Percentiles rank a stretch among this genome's conserved stretches.
These are phyloP conservation scores for Aspergillus bombycis DNA, from an alignment of 2,329 filamentous ascomycete species.

Conservation along the genomic window DNA sequence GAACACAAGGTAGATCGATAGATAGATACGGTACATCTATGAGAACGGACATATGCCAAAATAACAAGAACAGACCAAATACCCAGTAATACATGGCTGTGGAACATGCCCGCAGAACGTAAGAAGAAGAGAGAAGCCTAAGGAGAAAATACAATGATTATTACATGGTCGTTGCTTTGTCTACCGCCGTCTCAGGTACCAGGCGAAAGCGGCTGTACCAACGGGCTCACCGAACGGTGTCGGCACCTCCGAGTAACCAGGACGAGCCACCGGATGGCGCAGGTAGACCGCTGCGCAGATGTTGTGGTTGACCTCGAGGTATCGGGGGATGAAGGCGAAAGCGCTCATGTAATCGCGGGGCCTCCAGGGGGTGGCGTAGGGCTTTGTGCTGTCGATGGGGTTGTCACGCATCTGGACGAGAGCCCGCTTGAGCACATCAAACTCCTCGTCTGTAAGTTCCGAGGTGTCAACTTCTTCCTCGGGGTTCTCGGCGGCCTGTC, in stretches of 20 bases:
- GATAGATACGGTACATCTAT: constrained; percentile 25
- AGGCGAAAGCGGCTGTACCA: constrained; percentile 85
- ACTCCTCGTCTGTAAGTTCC: constrained; percentile 53
- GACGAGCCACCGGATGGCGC: constrained; percentile 86
- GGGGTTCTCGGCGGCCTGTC: constrained; percentile 34
- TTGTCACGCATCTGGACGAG: constrained; percentile 72
- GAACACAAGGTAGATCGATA: constrained; percentile 18
- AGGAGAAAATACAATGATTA: constrained; percentile 14
- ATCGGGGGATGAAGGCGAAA: constrained; percentile 92
- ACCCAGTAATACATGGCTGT: constrained; percentile 42
- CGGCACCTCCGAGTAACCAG: constrained; percentile 78
- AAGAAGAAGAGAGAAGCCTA: constrained; percentile 18
- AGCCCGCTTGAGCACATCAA: constrained; percentile 55
- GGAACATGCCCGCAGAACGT: constrained; percentile 28
- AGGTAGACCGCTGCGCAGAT: constrained; percentile 95
- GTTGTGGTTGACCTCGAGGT: constrained; percentile 97
- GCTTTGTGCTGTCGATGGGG: constrained; percentile 73
- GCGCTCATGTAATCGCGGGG: constrained; percentile 85
- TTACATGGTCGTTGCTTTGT: constrained; percentile 14
- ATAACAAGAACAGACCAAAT: constrained; percentile 26
- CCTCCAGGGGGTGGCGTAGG: constrained; percentile 88
- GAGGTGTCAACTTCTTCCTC: constrained; percentile 42
- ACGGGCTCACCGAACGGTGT: constrained; percentile 74
- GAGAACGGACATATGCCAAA: constrained; percentile 24
- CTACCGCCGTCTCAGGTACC: constrained; percentile 85